Percentiles rank a stretch among this genome's conserved stretches.
Conservation (phyloP, 306 rosid species). For the Arachis hypogaea region DNA sequence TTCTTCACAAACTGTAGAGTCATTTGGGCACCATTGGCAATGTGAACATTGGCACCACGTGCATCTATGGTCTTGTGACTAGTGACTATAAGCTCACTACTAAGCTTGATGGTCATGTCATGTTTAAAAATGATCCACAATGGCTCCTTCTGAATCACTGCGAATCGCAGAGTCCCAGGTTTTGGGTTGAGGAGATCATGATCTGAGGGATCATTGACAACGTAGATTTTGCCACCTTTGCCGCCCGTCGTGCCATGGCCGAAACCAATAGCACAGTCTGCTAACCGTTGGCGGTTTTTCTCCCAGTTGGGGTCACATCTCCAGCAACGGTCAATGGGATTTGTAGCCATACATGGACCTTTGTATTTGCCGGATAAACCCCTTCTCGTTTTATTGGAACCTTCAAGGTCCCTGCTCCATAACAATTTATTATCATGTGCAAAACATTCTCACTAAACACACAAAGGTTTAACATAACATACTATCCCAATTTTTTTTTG, state of each 20-base stretch:
- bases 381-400: slow-evolving; percentile 41
- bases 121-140: slow-evolving; percentile 53
- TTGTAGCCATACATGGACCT: slow-evolving; percentile 49
- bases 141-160: slow-evolving; percentile 43
- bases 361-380: not conserved
- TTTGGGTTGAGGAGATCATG: slow-evolving; percentile 45
- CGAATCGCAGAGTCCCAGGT: slow-evolving; percentile 51
- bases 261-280: slow-evolving; percentile 54
- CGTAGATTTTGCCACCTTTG: slow-evolving; percentile 47
- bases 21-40: slow-evolving; percentile 54
- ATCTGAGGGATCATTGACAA: slow-evolving; percentile 48
- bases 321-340: slow-evolving; percentile 60
- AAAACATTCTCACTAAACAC: not conserved
- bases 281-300: slow-evolving; percentile 48
- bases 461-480: no score
- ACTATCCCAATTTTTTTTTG: no score
- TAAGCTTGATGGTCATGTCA: slow-evolving; percentile 46
- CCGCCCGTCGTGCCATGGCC: slow-evolving; percentile 55
- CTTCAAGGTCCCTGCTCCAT: slow-evolving; percentile 35
- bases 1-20: slow-evolving; percentile 55
- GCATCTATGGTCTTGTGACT: slow-evolving; percentile 57
- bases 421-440: not conserved
- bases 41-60: slow-evolving; percentile 55
- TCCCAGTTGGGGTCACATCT: slow-evolving; percentile 57
- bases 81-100: slow-evolving; percentile 34